Percentiles rank a stretch among this genome's conserved stretches.
These are phyloP conservation scores for Fonsecaea multimorphosa DNA, from an alignment of 2,329 filamentous ascomycete genomes.

Conservation along the genomic window DNA sequence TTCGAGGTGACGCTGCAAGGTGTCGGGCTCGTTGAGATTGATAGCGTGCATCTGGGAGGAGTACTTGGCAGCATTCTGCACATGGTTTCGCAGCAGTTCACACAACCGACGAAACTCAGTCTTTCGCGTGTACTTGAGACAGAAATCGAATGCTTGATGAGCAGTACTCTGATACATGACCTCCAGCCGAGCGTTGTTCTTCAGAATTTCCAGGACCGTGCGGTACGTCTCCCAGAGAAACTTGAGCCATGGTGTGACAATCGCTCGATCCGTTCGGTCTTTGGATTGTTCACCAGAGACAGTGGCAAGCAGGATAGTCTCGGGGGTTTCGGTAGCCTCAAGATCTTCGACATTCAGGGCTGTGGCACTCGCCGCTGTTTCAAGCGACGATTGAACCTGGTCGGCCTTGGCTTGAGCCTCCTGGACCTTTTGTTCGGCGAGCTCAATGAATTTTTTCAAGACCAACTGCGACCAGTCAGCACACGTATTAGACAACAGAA, in stretches of 20 bases:
- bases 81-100: conserved; percentile 96
- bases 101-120: conserved; percentile 98
- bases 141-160: conserved; percentile 98
- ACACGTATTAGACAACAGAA: conserved; percentile 24
- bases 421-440: conserved; percentile 94
- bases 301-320: conserved; percentile 96
- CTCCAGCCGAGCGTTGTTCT: conserved; percentile 97
- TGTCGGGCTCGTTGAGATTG: conserved; percentile 97
- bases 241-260: conserved; percentile 98
- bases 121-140: conserved; percentile 96
- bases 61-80: conserved; percentile 98
- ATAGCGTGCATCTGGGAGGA: conserved; percentile 99
- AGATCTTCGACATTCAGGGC: conserved; percentile 81
- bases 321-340: conserved; percentile 94
- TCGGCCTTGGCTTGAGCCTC: conserved; percentile 95
- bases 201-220: conserved; percentile 95
- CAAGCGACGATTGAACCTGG: conserved; percentile 86
- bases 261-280: conserved; percentile 95
- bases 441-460: conserved; percentile 96
- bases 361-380: conserved; percentile 66
- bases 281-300: conserved; percentile 97
- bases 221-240: conserved; percentile 99
- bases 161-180: conserved; percentile 98
- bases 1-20: conserved; percentile 93
- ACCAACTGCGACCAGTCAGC: conserved; percentile 66